Percentiles rank a stretch among this genome's conserved stretches.
These are phyloP conservation scores for Starmera pachycereana DNA, from an alignment of 805 yeast species.

Conservation along the genomic window DNA sequence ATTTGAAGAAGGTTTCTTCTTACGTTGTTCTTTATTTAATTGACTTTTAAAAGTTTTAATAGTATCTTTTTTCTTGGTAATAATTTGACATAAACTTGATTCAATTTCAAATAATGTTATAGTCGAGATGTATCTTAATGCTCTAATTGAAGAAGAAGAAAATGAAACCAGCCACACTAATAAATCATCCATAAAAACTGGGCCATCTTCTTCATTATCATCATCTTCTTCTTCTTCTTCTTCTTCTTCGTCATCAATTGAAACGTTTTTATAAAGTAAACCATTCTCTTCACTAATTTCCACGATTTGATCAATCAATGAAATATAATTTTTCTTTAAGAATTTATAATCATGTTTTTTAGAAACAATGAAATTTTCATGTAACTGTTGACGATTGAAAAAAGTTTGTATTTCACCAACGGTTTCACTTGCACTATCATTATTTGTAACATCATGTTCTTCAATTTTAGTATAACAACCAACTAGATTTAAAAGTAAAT, in stretches of 20 bases:
- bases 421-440: conserved; percentile 64
- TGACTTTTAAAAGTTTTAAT: conserved; percentile 29
- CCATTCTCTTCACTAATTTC: conserved; percentile 52
- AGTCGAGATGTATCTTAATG: conserved; percentile 63
- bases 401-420: conserved; percentile 59
- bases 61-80: conserved; percentile 24
- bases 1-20: conserved; percentile 25
- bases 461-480: conserved; percentile 63
- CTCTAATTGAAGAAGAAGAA: conserved; percentile 57
- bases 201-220: conserved; percentile 12
- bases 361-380: conserved; percentile 59
- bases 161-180: conserved; percentile 70
- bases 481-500: conserved; percentile 57
- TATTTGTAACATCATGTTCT: conserved; percentile 64
- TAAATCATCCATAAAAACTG: conserved; percentile 38
- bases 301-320: conserved; percentile 45
- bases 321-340: conserved; percentile 43
- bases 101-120: conserved; percentile 48
- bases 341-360: conserved; percentile 35
- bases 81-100: conserved; percentile 44
- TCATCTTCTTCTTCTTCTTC: conserved; percentile 25
- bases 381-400: conserved; percentile 49
- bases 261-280: conserved; percentile 32
- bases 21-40: conserved; percentile 21
- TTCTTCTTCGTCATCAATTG: conserved; percentile 19